Conservation (phyloP, 108 stramenopile genomes). For the Pseudonitzschia multiseries region DNA sequence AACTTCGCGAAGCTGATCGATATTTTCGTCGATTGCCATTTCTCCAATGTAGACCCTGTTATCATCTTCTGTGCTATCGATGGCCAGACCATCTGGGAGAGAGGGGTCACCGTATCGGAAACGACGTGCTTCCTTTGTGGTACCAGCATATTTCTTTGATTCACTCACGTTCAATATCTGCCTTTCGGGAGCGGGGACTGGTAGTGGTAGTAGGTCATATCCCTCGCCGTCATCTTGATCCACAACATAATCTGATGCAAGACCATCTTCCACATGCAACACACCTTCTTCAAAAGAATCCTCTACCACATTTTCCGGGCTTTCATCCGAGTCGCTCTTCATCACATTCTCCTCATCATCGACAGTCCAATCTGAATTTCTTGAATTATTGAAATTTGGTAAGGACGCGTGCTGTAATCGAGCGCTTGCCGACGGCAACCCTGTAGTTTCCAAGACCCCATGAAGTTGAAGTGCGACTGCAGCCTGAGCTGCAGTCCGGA, state of each 20-base stretch:
- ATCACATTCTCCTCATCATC: conserved; percentile 42
- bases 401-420: conserved; percentile 85
- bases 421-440: conserved; percentile 77
- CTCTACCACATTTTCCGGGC: conserved; percentile 1
- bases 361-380: conserved; percentile 48
- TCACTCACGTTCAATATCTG: conserved; percentile 54
- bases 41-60: conserved; percentile 61
- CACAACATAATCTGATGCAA: conserved; percentile 31
- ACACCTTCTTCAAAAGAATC: conserved; percentile 78
- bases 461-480: conserved; percentile 86
- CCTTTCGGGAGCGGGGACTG: conserved; percentile 76
- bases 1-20: conserved; percentile 80
- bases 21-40: conserved; percentile 77
- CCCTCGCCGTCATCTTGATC: conserved; percentile 47
- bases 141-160: conserved; percentile 6
- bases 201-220: conserved; percentile 81
- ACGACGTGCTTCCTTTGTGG: conserved; percentile 27
- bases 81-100: conserved; percentile 13
- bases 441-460: conserved; percentile 84
- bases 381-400: conserved; percentile 63
- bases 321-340: conserved; percentile 20
- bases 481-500: conserved; percentile 85
- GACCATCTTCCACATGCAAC: conserved; percentile 58
- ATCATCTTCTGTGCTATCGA: conserved; percentile 26
- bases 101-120: conserved; percentile 38